Base-by-base conservation (phyloP, 495 filamentous ascomycete species). In the Hyaloscypha bicolor region DNA sequence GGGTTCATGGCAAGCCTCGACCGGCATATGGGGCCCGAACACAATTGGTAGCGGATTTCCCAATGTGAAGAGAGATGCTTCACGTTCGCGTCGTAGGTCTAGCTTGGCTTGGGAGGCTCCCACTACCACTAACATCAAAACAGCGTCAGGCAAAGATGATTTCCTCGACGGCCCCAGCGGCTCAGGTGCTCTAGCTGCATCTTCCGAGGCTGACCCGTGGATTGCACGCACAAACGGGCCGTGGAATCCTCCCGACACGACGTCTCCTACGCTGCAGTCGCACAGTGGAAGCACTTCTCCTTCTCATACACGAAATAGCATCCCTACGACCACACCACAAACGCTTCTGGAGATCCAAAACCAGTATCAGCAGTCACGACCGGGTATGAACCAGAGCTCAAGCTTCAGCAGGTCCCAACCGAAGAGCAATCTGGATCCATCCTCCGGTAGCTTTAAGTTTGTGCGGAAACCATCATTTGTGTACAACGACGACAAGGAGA, bases 161-260 rank as follows among this genome's bases (percentile, higher is more conserved):
- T 69, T 66, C 37, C 64, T 37, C 21, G 33, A 61, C 31, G 66
- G 62, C 8, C 86, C 87, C 69, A 83, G 84, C 33, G 90, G 90
- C 30, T 91, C 90, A 3, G 82, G 87, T 31, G 89, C 89, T 37
- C 74, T 93, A 33, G 74, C 90, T 52, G 80, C 86, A 3, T 82
- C 87, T 2, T 91, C 89, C 2, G 88, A 90, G 70, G 83, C 86
- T 2, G 88, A 92, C 71, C 77, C 76, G 37, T 86, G 83, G 84
- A 78, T 71, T 71, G 71, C 73, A 32, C 79, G 79, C 19, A 75
- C 80, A 37, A 82, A 79, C 48, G 67, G 80, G 3, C 81, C 84
- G 0, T 91, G 89, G 90, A 81, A 79, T 63, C 77, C 81, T 4
- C 71, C 84, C 22, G 85, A 86, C 62, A 75, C 78, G n/a, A 79